These are phyloP conservation scores for Haematococcus lacustris DNA, from an alignment of 139 green algal genomes.

Conservation along the genomic window DNA sequence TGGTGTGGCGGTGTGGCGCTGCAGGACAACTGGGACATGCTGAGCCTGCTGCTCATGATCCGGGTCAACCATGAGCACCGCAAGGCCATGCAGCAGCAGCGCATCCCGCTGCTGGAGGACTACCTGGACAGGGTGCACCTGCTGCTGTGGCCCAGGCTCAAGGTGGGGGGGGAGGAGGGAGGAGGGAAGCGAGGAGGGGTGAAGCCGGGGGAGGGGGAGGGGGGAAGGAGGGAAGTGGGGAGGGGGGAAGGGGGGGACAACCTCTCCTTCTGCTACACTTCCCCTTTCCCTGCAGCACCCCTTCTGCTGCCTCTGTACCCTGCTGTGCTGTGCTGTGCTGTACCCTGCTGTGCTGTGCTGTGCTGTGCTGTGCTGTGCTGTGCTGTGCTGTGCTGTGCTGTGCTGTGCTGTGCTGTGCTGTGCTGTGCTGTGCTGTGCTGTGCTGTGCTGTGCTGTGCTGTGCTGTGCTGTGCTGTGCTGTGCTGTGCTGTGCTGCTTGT, in stretches of 20 bases:
- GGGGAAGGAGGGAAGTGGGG: too few relatives aligned
- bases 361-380: too few relatives aligned
- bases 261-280: too few relatives aligned
- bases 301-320: too few relatives aligned
- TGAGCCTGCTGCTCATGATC: constrained; percentile 92
- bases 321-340: constrained; percentile 5
- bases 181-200: background rate
- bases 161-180: constrained; percentile 38
- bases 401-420: constrained; percentile 7
- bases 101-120: constrained; percentile 78
- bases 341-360: too few relatives aligned
- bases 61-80: constrained; percentile 82
- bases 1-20: too few relatives aligned
- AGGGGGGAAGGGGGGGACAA: too few relatives aligned
- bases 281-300: too few relatives aligned
- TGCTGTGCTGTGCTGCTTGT: background rate
- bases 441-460: background rate
- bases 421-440: background rate
- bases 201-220: too few relatives aligned
- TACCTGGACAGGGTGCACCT: constrained; percentile 92
- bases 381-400: constrained; percentile 3
- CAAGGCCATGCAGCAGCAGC: constrained; percentile 55
- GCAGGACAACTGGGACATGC: constrained; percentile 62
- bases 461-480: constrained; percentile 7
- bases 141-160: constrained; percentile 88